Evolutionary conservation across 1,284 basidiomycete genomes (phyloP), one percentile per base, ranked within the genome.

Genomic region (Ganoderma sinense): DNA sequence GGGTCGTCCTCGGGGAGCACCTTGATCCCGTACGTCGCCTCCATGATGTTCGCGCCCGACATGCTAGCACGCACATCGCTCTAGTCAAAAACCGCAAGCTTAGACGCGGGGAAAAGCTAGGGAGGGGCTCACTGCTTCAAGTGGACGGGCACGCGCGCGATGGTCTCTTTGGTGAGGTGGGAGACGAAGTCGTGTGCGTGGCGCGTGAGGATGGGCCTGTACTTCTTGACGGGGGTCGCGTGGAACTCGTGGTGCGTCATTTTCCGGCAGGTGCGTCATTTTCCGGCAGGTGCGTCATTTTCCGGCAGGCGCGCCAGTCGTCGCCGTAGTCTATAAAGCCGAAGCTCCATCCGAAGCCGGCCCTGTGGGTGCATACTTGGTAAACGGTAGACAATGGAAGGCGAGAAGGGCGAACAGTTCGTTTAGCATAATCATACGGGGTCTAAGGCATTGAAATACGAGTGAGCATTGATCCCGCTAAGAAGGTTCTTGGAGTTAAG

Each of bases 301-400:
- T 78, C 31, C 84, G 76, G 58, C 84, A 81, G 1, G 73, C 69
- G 20, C 83, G 81, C 85, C 85, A 88, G 61, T 73, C 74, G 3
- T 82, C 78, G 6, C 81, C 80, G 66, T 87, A 85, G 43, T 75
- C 74, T 71, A 83, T 74, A 11, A 84, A 74, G 0, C 73, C 74
- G 1, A 78, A 71, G 64, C 75, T 80, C 71, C 83, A 85, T 18
- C 77, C 79, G 74, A 81, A 80, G 23, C 83, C 84, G 69, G 82
- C 80, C 7, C 85, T 87, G 62, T 8, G 5, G 13, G 4, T 29
- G 40, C 58, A 2, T 23, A 20, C 53, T 66, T 16, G 23, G 60
- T 53, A 13, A 1, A 53, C 40, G 4, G 6, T 1, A 31, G 20
- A 8, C 1, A 53, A 40, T 33, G 43, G 31, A 31, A 10, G 18